A percentile compares a stretch with the other conserved stretches of the same genome.
These are phyloP conservation scores for Cicer arietinum DNA, from an alignment of 306 rosid genomes.

Conservation along the genomic window DNA sequence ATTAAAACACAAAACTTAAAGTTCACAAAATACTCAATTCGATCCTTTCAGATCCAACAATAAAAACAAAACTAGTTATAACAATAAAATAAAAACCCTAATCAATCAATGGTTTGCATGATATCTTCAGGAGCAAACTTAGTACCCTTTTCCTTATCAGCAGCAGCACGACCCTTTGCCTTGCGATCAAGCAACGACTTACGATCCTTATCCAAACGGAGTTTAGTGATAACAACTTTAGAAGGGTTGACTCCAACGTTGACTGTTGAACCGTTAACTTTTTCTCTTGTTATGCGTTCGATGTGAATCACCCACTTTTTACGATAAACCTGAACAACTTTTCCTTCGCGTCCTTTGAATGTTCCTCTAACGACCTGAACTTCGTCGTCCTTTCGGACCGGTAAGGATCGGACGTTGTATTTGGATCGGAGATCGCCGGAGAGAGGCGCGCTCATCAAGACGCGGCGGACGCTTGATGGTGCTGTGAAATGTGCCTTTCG, in stretches of 20 bases:
- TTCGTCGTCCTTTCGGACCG: constrained; percentile 94
- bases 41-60: background rate
- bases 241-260: constrained; percentile 90
- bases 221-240: constrained; percentile 78
- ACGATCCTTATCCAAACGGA: constrained; percentile 90
- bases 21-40: background rate
- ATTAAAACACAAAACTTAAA: background rate
- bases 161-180: constrained; percentile 96
- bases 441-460: constrained; percentile 89
- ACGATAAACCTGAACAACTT: constrained; percentile 90
- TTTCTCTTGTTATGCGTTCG: constrained; percentile 93
- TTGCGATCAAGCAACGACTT: constrained; percentile 87
- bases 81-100: background rate
- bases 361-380: constrained; percentile 90
- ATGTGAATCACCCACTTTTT: constrained; percentile 96
- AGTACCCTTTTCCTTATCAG: constrained; percentile 92
- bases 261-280: constrained; percentile 92
- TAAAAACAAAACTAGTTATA: background rate
- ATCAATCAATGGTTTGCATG: constrained; percentile 81
- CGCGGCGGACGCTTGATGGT: constrained; percentile 89
- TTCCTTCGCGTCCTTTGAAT: constrained; percentile 93
- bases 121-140: constrained; percentile 93
- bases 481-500: constrained; percentile 97
- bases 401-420: constrained; percentile 90
- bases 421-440: constrained; percentile 79